Conservation (phyloP, 257 asterid species). For the Marsdenia floribunda region DNA sequence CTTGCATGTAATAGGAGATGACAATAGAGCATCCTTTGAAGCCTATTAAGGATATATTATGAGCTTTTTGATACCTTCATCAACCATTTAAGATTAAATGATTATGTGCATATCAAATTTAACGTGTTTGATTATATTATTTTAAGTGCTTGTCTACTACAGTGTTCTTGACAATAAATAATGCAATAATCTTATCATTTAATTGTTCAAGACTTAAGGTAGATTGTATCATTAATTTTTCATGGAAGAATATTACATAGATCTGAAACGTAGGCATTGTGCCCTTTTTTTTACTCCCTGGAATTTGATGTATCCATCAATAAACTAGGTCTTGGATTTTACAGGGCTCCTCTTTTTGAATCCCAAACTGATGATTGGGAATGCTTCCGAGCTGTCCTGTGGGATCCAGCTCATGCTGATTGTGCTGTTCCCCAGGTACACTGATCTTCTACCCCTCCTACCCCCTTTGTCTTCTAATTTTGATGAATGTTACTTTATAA, state of each 20-base stretch:
- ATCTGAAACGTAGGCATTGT: background rate
- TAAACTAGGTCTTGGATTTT: slow-evolving; percentile 13
- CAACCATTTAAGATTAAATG: too few relatives aligned
- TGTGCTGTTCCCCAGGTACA: slow-evolving; percentile 94
- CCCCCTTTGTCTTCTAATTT: background rate
- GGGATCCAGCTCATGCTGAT: slow-evolving; percentile 94
- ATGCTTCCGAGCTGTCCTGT: slow-evolving; percentile 65
- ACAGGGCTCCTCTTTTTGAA: slow-evolving; percentile 93
- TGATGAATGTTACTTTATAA: slow-evolving; percentile 1
- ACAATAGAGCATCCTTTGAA: too few relatives aligned
- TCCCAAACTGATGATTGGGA: slow-evolving; percentile 87
- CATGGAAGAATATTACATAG: background rate
- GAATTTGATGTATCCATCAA: background rate
- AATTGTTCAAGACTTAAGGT: background rate
- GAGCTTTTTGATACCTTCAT: too few relatives aligned
- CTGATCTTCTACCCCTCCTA: slow-evolving; percentile 5
- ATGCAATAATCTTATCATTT: background rate
- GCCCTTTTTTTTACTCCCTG: background rate
- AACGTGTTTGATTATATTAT: too few relatives aligned
- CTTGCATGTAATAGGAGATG: too few relatives aligned
- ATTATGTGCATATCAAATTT: too few relatives aligned
- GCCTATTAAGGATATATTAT: too few relatives aligned
- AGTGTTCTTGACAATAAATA: background rate
- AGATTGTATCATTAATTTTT: background rate
- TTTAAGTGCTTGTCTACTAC: background rate